Evolutionary conservation across 495 filamentous ascomycete genomes (phyloP).

Genomic region (Penicillium canariense): DNA sequence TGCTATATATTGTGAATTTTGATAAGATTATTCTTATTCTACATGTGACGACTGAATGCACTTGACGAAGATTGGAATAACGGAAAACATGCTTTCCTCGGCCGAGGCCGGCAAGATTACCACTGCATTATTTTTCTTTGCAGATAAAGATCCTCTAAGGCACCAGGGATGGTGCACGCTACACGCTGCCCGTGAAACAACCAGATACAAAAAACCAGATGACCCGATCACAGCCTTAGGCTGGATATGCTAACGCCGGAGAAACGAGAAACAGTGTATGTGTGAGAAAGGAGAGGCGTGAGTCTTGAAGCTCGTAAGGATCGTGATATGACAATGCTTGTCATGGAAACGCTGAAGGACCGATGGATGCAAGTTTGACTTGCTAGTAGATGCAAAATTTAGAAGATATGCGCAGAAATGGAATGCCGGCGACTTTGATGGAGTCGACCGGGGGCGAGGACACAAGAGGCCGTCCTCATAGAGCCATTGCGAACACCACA

Average conservation of each 20-base stretch:
- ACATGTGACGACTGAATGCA: neutral
- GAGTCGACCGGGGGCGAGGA: neutral
- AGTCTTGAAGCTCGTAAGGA: constrained; percentile 25
- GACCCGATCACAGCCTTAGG: neutral
- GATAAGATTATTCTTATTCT: neutral
- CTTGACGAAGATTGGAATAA: neutral
- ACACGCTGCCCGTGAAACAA: neutral
- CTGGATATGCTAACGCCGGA: neutral
- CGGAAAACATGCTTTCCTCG: neutral
- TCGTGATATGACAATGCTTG: constrained; percentile 22
- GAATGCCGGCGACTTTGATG: neutral
- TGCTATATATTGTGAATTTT: neutral
- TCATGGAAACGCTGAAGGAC: constrained; percentile 11
- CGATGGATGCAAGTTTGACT: constrained; percentile 5
- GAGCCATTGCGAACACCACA: constrained; percentile 37
- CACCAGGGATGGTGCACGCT: neutral
- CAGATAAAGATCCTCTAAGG: neutral
- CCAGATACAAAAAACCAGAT: neutral
- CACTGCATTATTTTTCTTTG: neutral
- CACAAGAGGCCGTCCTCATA: constrained; percentile 15
- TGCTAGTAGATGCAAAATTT: constrained; percentile 11
- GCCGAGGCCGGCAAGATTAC: neutral
- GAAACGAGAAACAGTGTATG: neutral
- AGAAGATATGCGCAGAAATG: neutral
- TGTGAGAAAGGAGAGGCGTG: constrained; percentile 21